Percentiles rank a stretch among this genome's conserved stretches.
phyloP scores from a whole-genome alignment of 208 protist genomes.

The Acanthamoeba sp. region DNA sequence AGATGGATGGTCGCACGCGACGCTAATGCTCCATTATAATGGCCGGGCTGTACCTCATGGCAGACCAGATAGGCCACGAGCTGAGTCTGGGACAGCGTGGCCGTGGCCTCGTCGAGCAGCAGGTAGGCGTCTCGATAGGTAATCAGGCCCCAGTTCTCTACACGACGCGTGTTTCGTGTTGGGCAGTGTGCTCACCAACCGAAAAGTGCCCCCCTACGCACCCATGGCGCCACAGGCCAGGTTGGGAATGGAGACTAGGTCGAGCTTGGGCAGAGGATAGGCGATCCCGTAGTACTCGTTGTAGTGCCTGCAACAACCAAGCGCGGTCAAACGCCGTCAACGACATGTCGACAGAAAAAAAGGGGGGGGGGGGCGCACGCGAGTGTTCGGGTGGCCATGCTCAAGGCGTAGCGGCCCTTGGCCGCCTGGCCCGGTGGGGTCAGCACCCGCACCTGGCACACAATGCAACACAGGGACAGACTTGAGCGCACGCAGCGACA shows the following conservation, averaged over 20 bases:
- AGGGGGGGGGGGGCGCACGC: background rate
- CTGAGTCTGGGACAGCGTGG: conserved; percentile 88
- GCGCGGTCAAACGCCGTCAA: background rate
- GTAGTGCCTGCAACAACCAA: background rate
- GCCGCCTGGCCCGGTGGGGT: background rate
- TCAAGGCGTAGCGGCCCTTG: background rate
- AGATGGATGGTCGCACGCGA: too few relatives aligned
- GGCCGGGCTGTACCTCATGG: conserved; percentile 95
- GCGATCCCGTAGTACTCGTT: conserved; percentile 77
- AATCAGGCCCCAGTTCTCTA: conserved; percentile 97
- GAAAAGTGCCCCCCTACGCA: too few relatives aligned
- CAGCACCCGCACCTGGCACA: conserved; percentile 37
- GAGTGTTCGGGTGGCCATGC: background rate
- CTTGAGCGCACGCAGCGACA: background rate
- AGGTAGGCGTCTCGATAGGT: conserved; percentile 93
- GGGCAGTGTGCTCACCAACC: background rate
- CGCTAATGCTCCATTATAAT: too few relatives aligned
- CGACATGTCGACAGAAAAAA: background rate
- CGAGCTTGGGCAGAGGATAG: conserved; percentile 94
- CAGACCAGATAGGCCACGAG: conserved; percentile 92
- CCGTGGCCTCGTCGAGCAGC: conserved; percentile 82
- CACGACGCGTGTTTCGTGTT: background rate
- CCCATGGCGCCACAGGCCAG: conserved; percentile 96
- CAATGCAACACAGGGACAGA: background rate
- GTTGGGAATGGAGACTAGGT: conserved; percentile 95